Conservation (phyloP, 2,329 filamentous ascomycete species). For the Metarhizium rileyi region DNA sequence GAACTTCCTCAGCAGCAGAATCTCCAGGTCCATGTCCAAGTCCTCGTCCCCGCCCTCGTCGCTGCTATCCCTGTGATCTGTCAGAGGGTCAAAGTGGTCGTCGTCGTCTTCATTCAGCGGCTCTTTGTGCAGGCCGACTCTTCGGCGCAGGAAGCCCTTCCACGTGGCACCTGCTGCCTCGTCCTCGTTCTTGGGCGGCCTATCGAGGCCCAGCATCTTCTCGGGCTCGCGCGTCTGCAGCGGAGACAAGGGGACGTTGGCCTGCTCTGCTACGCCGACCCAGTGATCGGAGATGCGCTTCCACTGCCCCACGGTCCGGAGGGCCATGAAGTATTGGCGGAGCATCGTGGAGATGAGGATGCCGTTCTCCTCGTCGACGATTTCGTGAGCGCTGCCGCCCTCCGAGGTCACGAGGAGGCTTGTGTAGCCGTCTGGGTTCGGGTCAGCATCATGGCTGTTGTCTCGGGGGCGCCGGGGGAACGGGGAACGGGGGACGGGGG, state of each 20-base stretch:
- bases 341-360: slow-evolving; percentile 79
- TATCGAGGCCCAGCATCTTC: slow-evolving; percentile 15
- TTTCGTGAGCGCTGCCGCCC: slow-evolving; percentile 65
- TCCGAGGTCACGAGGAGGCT: slow-evolving; percentile 66
- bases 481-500: too few relatives aligned
- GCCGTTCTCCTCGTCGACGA: slow-evolving; percentile 80
- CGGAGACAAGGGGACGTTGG: slow-evolving; percentile 34
- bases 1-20: slow-evolving; percentile 58
- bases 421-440: slow-evolving; percentile 60
- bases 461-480: too few relatives aligned
- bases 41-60: slow-evolving; percentile 15
- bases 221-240: slow-evolving; percentile 25
- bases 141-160: slow-evolving; percentile 25
- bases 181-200: slow-evolving; percentile 7
- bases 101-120: slow-evolving; percentile 31
- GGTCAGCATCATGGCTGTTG: too few relatives aligned
- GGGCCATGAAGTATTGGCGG: slow-evolving; percentile 81
- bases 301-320: slow-evolving; percentile 76
- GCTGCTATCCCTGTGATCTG: slow-evolving; percentile 20
- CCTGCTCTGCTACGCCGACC: slow-evolving; percentile 50
- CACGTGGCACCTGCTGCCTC: slow-evolving; percentile 19
- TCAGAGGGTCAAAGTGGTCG: slow-evolving; percentile 26
- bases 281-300: slow-evolving; percentile 63
- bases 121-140: slow-evolving; percentile 23
- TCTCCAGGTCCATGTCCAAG: slow-evolving; percentile 40